Base-by-base conservation (phyloP, 257 asterid species). In the Solanum appendiculatum region DNA sequence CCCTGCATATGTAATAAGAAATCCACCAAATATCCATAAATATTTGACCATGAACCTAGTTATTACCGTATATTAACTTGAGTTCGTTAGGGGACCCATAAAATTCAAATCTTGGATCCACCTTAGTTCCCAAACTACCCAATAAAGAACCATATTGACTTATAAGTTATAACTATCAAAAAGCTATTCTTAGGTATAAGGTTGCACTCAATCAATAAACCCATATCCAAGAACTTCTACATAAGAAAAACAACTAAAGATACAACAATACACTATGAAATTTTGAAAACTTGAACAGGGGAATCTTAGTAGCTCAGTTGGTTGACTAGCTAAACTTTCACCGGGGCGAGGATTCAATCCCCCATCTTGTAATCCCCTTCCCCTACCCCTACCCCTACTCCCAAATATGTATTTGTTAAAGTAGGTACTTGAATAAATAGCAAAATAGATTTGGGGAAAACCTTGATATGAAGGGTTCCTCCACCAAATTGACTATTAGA, bases 391-490 rank as follows among this genome's bases (percentile, higher is more conserved):
- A 54, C 63, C 1, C 63, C n/a, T 20, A 54, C 63, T 25, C 1
- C 63, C 63, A 54, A 54, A 54, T 54, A 54, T 54, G 20, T 54
- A 2, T 18, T 3, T 54, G 18, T 54, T 7, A 18, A 54, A 54
- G 63, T 20, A 18, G 20, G 63, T 54, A 54, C 64, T 7, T 54
- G 64, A 54, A 54, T 20, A 20, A 54, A 16, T 31, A 73, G 39
- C 27, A 51, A 68, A 40, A 15, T 14, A 69, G 34, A 34, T 6
- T 18, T 83, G 14, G 56, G n/a, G 63, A 66, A 54, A 23, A 94
- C 98, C 98, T 96, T 94, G 72, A 96, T 85, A 89, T 94, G 98
- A 86, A 96, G 97, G 44, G 98, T 96, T 14, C 98, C 98, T 18
- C 98, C 98, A 56, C 98, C 98, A 91, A 93, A 96, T 86, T 90